phyloP scores from a whole-genome alignment of 1,284 basidiomycete species.

The Sphaerobolus stellatus region DNA sequence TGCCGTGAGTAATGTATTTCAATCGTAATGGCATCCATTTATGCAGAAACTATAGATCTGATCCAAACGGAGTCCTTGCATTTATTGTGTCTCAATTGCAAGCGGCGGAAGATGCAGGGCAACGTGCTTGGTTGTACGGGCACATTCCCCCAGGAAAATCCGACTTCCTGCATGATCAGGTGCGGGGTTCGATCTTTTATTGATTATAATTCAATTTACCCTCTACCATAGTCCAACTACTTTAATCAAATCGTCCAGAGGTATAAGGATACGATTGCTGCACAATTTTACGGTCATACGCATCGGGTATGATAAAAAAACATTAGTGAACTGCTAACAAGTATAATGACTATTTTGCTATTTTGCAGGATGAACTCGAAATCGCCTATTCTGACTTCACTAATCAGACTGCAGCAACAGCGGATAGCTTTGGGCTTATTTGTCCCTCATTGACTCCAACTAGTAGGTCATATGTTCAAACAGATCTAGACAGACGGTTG shows the following conservation, averaged over 20 bases:
- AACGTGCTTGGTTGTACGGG: conserved; percentile 53
- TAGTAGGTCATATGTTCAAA: conserved; percentile 31
- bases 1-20: conserved; percentile 33
- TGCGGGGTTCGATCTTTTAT: too few relatives aligned
- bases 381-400: conserved; percentile 56
- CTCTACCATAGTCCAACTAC: conserved; percentile 49
- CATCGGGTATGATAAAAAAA: conserved; percentile 31
- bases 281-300: conserved; percentile 49
- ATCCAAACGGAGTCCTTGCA: conserved; percentile 42
- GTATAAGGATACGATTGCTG: conserved; percentile 57
- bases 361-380: conserved; percentile 49
- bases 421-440: conserved; percentile 49
- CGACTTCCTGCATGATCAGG: conserved; percentile 47
- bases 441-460: conserved; percentile 57
- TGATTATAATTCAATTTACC: too few relatives aligned
- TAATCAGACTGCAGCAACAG: conserved; percentile 47
- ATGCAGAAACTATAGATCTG: too few relatives aligned
- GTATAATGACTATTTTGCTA: too few relatives aligned
- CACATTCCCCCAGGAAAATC: conserved; percentile 51
- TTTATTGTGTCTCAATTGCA: conserved; percentile 52
- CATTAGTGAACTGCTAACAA: too few relatives aligned
- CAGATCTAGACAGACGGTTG: not conserved
- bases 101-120: conserved; percentile 51
- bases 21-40: not conserved
- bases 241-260: conserved; percentile 58